Base-by-base conservation (phyloP, 2,329 filamentous ascomycete species). In the Apiospora hydei region DNA sequence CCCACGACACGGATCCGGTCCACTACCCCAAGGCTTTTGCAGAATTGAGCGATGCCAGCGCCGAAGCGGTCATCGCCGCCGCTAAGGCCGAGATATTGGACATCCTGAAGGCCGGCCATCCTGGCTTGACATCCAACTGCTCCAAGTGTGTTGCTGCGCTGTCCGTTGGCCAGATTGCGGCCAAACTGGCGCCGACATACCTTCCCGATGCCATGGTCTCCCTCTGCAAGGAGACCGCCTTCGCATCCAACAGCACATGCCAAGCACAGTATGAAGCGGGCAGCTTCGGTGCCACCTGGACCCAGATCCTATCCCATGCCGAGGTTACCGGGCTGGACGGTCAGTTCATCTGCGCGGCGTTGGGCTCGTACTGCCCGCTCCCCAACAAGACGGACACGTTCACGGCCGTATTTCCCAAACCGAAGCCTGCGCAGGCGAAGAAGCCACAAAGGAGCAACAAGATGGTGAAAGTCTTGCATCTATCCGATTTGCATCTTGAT, bases 401-500 rank as follows among this genome's bases (percentile, higher is more conserved):
- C 43, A 83, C 88, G 74, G 85, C 82, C 1, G 83, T 83, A 0
- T 90, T 90, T 71, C 84, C 87, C 11, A 90, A 89, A 76, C 85
- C 87, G 2, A 89, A 87, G 75, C 88, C 88, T 1, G 78, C 74
- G 4, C 83, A 87, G 74, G 76, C 81, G 5, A 82, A 76, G 8
- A 79, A 78, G 2, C 87, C 86, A 0, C 81, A 81, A 70, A 77
- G 87, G 21, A 89, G 85, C 74, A 88, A 88, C 5, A 81, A 88
- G 74, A 82, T 84, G 7, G 85, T 88, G 71, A 89, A 90, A 75
- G 86, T 90, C 3, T 78, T 88, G 14, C 88, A 90, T 75, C 77
- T 90, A 73, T 88, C 85, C 1, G 88, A 90, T 75, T 84, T 89
- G 72, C 88, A 88, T 75, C 80, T 90, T 1, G 88, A 89, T 79